Evolutionary conservation across 371 early-diverging fungal genomes (phyloP).

Genomic region (Mortierella sp.): DNA sequence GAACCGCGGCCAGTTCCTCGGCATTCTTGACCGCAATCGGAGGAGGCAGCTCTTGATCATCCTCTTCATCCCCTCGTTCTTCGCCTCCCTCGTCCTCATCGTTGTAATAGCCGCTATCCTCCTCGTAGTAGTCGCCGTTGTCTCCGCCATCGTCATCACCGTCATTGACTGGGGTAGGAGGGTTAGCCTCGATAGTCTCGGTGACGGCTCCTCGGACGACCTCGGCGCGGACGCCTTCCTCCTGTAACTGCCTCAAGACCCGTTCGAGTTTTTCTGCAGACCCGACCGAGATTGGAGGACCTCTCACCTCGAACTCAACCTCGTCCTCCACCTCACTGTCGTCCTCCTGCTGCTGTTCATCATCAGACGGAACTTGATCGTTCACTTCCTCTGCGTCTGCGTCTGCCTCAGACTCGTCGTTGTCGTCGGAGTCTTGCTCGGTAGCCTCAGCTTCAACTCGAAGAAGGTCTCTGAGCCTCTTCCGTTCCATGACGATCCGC

Average conservation of each 20-base stretch:
- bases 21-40: slow-evolving; percentile 21
- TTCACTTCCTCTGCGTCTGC: not conserved
- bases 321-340: not conserved
- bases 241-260: slow-evolving; percentile 11
- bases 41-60: not conserved
- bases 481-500: not conserved
- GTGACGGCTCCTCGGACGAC: slow-evolving; percentile 21
- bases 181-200: slow-evolving; percentile 8
- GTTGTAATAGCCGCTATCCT: not conserved
- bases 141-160: not conserved
- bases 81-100: not conserved
- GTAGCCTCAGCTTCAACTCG: not conserved
- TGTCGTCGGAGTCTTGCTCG: not conserved
- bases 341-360: too few species aligned
- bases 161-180: not conserved
- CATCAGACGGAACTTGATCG: too few species aligned
- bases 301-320: not conserved
- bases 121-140: not conserved
- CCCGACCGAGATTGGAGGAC: not conserved
- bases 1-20: slow-evolving; percentile 17
- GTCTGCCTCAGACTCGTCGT: not conserved
- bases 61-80: not conserved
- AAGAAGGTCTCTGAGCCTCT: not conserved
- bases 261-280: slow-evolving; percentile 21
- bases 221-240: slow-evolving; percentile 20